Evolutionary conservation across 1,284 basidiomycete genomes (phyloP).

Genomic region (Pascua guehoae): DNA sequence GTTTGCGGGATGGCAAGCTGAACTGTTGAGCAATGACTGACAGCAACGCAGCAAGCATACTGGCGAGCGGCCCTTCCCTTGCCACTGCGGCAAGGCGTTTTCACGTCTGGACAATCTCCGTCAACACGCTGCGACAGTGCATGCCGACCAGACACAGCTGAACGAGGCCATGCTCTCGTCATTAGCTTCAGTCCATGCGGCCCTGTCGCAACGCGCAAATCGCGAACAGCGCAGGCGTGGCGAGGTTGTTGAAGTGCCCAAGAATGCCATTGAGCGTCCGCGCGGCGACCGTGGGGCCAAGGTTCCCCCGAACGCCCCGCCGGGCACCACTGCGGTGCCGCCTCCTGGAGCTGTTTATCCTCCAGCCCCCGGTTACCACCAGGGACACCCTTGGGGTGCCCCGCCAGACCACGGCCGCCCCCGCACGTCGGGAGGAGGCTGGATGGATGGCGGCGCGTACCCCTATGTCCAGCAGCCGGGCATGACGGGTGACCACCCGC

Average conservation of each 20-base stretch:
- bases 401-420: conserved; percentile 30
- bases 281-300: conserved; percentile 21
- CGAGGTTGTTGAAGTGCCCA: conserved; percentile 49
- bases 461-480: conserved; percentile 8
- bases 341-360: conserved; percentile 2
- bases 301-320: conserved; percentile 1
- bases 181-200: conserved; percentile 77
- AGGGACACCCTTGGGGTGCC: conserved; percentile 11
- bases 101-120: conserved; percentile 93
- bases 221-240: conserved; percentile 46
- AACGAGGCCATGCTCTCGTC: conserved; percentile 92
- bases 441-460: conserved; percentile 31
- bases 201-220: conserved; percentile 56
- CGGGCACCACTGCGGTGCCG: not conserved
- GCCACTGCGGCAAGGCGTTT: conserved; percentile 92
- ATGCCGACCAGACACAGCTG: conserved; percentile 75
- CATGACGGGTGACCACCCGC: conserved; percentile 10
- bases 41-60: conserved; percentile 76
- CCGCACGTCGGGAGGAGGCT: conserved; percentile 28
- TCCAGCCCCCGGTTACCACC: conserved; percentile 9
- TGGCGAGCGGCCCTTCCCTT: conserved; percentile 89
- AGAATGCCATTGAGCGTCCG: conserved; percentile 44
- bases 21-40: conserved; percentile 1
- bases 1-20: conserved; percentile 21
- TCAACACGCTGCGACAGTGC: conserved; percentile 93